Conservation (phyloP, 2,329 filamentous ascomycete species). For the Fusarium napiforme region DNA sequence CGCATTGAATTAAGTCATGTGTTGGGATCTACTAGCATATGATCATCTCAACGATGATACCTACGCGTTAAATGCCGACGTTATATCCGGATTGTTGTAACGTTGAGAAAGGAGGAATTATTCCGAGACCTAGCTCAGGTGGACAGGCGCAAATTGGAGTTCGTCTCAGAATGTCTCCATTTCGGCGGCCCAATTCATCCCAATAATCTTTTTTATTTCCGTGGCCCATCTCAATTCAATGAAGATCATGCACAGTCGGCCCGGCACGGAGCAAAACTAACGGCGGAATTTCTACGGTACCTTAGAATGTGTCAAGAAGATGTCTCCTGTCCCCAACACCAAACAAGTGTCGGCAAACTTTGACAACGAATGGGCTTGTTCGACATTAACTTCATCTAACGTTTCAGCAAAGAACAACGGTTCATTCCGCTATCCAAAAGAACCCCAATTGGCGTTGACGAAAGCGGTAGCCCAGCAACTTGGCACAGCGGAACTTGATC, state of each 20-base stretch:
- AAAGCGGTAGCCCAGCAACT: neutral
- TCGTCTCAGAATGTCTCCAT: neutral
- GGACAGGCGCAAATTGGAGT: neutral
- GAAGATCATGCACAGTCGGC: neutral
- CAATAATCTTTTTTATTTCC: neutral
- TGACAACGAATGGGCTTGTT: neutral
- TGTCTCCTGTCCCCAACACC: too few relatives aligned
- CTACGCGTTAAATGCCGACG: fast-evolving
- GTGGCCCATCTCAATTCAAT: neutral
- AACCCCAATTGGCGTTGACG: neutral
- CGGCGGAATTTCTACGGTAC: neutral
- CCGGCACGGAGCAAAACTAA: neutral
- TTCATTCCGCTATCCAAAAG: neutral
- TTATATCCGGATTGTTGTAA: neutral
- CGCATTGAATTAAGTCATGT: neutral
- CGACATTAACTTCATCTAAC: neutral
- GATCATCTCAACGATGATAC: too few relatives aligned
- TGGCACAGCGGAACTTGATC: neutral
- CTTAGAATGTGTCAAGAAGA: neutral
- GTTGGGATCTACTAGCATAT: neutral
- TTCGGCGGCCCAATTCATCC: neutral
- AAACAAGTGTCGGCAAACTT: neutral
- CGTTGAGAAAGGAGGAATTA: neutral
- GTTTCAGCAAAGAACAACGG: neutral
- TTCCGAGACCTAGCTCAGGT: neutral